Percentiles rank a stretch among this genome's conserved stretches.
These are phyloP conservation scores for Eimeria praecox DNA, from an alignment of 169 alveolate species.

Conservation along the genomic window DNA sequence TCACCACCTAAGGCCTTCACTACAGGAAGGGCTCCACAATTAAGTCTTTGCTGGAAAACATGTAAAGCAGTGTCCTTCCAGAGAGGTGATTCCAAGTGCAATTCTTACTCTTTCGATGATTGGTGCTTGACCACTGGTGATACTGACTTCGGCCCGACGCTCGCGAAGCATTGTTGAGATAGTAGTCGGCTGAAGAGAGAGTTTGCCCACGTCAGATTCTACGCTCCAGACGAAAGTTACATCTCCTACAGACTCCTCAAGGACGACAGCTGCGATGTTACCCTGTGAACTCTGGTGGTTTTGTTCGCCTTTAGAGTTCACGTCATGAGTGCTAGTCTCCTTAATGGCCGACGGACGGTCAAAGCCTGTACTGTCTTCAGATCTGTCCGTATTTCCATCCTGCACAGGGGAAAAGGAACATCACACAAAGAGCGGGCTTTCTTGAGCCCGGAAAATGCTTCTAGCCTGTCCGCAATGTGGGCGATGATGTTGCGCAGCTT, in stretches of 20 bases:
- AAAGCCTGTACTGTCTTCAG: not conserved
- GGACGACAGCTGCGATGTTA: conserved; percentile 29
- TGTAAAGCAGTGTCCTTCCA: not conserved
- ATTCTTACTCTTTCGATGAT: conserved; percentile 18
- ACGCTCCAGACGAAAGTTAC: conserved; percentile 55
- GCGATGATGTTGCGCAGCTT: not conserved
- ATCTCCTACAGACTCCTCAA: conserved; percentile 61
- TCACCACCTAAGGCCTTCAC: not conserved
- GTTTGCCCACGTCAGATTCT: conserved; percentile 51
- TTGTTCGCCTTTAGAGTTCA: not conserved
- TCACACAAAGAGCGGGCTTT: not conserved
- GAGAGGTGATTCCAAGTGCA: not conserved
- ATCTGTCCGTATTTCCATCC: not conserved
- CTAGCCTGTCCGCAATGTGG: not conserved
- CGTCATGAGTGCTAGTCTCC: not conserved
- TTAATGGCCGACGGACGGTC: not conserved
- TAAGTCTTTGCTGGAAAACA: not conserved
- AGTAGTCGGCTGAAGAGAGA: conserved; percentile 25
- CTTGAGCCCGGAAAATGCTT: not conserved
- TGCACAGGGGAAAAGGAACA: not conserved
- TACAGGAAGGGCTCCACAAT: not conserved
- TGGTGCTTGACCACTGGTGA: not conserved
- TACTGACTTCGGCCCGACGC: not conserved
- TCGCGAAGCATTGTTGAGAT: conserved; percentile 40
- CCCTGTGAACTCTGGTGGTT: not conserved